phyloP scores from a whole-genome alignment of 306 rosid species.

The Quercus alba region DNA sequence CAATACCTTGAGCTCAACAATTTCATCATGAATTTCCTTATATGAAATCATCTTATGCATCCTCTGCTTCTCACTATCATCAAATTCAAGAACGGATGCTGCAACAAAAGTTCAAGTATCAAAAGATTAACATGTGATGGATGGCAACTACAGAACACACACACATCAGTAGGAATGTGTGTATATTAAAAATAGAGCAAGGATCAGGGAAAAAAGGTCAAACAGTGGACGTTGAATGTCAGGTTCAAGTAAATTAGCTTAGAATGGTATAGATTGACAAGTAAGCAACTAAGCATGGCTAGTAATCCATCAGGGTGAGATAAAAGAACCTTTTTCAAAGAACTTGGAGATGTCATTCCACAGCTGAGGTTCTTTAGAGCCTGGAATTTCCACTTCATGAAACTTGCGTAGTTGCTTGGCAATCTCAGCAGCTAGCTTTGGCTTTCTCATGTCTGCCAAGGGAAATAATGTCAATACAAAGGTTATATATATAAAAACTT shows the following conservation, averaged over 20 bases:
- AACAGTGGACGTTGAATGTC: not conserved
- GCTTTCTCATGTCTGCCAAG: constrained; percentile 71
- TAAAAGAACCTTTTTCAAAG: constrained; percentile 65
- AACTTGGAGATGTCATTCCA: constrained; percentile 82
- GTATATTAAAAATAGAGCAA: not conserved
- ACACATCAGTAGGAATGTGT: too few species aligned
- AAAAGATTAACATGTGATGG: too few species aligned
- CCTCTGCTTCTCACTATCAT: constrained; percentile 57
- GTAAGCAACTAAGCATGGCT: constrained; percentile 8
- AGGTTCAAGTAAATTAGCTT: not conserved
- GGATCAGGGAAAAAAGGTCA: not conserved
- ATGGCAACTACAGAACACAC: too few species aligned
- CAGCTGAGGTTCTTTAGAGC: constrained; percentile 84
- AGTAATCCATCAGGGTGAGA: constrained; percentile 7
- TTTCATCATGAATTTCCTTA: constrained; percentile 53
- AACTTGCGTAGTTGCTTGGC: constrained; percentile 68
- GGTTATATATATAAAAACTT: not conserved
- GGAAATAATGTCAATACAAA: constrained; percentile 22
- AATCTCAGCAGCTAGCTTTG: constrained; percentile 70
- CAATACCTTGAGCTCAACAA: constrained; percentile 68
- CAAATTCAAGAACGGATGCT: constrained; percentile 79
- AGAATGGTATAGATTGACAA: not conserved
- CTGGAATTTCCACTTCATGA: constrained; percentile 81
- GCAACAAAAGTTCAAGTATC: constrained; percentile 29
- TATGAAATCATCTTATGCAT: constrained; percentile 60